A percentile compares a stretch with the other conserved stretches of the same genome.
phyloP scores from a whole-genome alignment of 1,284 basidiomycete species.

The Sporisorium sorghi region DNA sequence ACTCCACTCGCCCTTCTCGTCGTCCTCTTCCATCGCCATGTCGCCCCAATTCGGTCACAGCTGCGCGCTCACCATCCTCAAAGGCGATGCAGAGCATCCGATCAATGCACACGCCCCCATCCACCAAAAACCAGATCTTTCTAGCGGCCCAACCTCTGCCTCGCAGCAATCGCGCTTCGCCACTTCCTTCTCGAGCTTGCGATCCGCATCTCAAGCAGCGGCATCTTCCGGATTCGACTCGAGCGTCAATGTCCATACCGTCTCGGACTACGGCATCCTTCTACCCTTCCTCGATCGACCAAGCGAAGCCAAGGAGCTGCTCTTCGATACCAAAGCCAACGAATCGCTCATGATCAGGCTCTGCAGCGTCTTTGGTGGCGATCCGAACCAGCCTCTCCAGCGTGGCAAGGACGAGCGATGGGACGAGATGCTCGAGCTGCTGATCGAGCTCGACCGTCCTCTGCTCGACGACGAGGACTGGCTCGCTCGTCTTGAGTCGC shows the following conservation, averaged over 20 bases:
- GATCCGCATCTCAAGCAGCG: constrained; percentile 14
- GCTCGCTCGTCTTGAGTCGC: constrained; percentile 36
- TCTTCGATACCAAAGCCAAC: constrained; percentile 46
- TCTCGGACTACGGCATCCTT: constrained; percentile 43
- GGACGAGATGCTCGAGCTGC: constrained; percentile 51
- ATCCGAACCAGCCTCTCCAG: constrained; percentile 7
- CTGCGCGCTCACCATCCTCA: constrained; percentile 52
- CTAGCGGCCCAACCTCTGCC: constrained; percentile 2
- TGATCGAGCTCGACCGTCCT: constrained; percentile 42
- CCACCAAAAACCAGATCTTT: constrained; percentile 14
- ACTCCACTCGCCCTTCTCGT: constrained; percentile 23
- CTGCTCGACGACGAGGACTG: constrained; percentile 50
- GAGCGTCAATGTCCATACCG: constrained; percentile 41
- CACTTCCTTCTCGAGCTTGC: constrained; percentile 30
- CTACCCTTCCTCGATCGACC: constrained; percentile 54
- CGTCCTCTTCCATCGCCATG: constrained; percentile 16
- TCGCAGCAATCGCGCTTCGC: constrained; percentile 37
- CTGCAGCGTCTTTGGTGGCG: constrained; percentile 46
- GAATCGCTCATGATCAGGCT: constrained; percentile 33
- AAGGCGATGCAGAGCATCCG: constrained; percentile 30
- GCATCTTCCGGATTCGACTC: constrained; percentile 27
- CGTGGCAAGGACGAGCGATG: constrained; percentile 43
- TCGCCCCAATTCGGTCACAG: constrained; percentile 23
- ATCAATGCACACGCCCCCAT: constrained; percentile 41
- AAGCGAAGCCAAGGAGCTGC: constrained; percentile 42